Evolutionary conservation across 2,329 filamentous ascomycete species (phyloP).

Genomic region (Claviceps sp.): DNA sequence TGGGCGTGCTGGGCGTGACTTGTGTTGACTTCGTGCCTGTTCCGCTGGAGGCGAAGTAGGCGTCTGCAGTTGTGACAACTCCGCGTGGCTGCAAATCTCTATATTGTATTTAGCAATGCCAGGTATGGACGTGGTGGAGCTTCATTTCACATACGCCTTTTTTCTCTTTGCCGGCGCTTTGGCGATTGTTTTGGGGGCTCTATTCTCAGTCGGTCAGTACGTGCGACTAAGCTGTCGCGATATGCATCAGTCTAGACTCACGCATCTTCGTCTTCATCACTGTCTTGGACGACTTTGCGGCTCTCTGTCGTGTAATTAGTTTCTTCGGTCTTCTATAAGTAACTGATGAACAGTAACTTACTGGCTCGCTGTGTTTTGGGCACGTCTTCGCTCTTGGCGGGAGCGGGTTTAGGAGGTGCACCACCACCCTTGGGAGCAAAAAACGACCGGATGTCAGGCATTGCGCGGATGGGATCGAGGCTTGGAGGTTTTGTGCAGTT

Average conservation of each 20-base stretch:
- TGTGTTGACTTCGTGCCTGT: slow-evolving; percentile 22
- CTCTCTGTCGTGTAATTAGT: slow-evolving; percentile 24
- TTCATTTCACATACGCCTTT: slow-evolving; percentile 26
- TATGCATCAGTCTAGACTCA: not conserved
- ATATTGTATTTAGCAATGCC: not conserved
- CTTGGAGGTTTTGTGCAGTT: not conserved
- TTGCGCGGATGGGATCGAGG: slow-evolving; percentile 21
- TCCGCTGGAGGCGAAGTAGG: slow-evolving; percentile 41
- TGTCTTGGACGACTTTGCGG: slow-evolving; percentile 68
- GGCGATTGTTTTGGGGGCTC: slow-evolving; percentile 38
- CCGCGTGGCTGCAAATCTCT: slow-evolving; percentile 32
- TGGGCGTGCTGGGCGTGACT: slow-evolving; percentile 16
- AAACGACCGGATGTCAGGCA: slow-evolving; percentile 89
- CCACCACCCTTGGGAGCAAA: slow-evolving; percentile 64
- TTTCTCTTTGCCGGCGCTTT: slow-evolving; percentile 43
- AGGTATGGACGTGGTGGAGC: not conserved
- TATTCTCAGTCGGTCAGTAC: slow-evolving; percentile 5
- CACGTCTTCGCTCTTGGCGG: slow-evolving; percentile 32
- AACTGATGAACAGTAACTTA: slow-evolving; percentile 16
- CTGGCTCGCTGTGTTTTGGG: slow-evolving; percentile 32
- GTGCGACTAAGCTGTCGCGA: not conserved
- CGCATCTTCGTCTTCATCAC: slow-evolving; percentile 54
- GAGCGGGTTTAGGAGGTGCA: slow-evolving; percentile 33
- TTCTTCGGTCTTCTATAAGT: not conserved
- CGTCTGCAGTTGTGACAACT: slow-evolving; percentile 39